phyloP scores from a whole-genome alignment of 495 filamentous ascomycete genomes.

The Podospora australis region DNA sequence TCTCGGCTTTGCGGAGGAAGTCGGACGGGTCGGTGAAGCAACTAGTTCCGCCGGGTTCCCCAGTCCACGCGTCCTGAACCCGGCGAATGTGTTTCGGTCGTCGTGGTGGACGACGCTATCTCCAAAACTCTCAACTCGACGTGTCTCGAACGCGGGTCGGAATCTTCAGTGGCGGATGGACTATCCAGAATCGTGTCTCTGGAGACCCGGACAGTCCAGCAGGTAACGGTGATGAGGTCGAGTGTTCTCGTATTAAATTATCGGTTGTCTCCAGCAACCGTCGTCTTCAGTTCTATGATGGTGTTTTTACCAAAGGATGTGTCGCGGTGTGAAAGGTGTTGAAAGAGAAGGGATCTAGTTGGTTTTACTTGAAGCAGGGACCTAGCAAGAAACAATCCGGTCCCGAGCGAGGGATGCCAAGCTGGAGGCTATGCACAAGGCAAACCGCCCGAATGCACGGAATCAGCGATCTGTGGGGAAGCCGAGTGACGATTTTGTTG shows the following conservation, averaged over 20 bases:
- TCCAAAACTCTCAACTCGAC: too few species aligned
- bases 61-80: constrained; percentile 1
- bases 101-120: too few species aligned
- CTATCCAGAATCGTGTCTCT: not conserved
- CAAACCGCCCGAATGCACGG: constrained; percentile 2
- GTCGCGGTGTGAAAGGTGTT: not conserved
- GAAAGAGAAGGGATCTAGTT: constrained; percentile 10
- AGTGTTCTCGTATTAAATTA: not conserved
- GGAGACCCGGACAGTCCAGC: not conserved
- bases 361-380: constrained; percentile 19
- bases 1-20: not conserved
- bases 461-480: constrained; percentile 15
- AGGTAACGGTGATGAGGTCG: not conserved
- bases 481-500: constrained; percentile 27
- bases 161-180: not conserved
- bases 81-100: constrained; percentile 4
- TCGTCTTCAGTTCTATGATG: constrained; percentile 9
- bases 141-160: not conserved
- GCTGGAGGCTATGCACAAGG: constrained; percentile 8
- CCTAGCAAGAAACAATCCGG: constrained; percentile 13
- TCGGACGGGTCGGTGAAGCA: not conserved
- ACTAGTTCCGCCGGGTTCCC: constrained; percentile 6
- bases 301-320: constrained; percentile 6
- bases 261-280: constrained; percentile 5
- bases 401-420: constrained; percentile 16